Conservation (phyloP, 768 basidiomycete genomes). For the Leucocoprinus leucothites region DNA sequence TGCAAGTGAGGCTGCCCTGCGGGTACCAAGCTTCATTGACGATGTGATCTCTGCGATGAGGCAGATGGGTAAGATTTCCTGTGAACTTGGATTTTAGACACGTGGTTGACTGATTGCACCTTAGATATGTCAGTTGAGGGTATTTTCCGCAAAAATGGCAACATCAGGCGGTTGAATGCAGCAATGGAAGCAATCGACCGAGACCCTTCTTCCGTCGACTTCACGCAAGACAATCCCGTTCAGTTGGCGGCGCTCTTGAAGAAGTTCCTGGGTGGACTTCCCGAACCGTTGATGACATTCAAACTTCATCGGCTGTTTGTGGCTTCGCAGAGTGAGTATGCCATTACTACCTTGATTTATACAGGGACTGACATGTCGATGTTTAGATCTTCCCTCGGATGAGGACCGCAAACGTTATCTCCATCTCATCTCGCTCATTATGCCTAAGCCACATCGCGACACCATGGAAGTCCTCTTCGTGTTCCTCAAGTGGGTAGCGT, state of each 20-base stretch:
- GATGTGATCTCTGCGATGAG: slow-evolving; percentile 98
- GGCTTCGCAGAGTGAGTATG: slow-evolving; percentile 76
- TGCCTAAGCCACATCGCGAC: slow-evolving; percentile 94
- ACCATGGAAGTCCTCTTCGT: slow-evolving; percentile 98
- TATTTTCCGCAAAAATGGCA: slow-evolving; percentile 97
- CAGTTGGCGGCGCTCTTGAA: slow-evolving; percentile 96
- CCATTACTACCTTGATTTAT: background rate
- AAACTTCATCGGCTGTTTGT: slow-evolving; percentile 88
- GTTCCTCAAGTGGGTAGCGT: slow-evolving; percentile 99
- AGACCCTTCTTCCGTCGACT: slow-evolving; percentile 89
- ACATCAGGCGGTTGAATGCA: slow-evolving; percentile 90
- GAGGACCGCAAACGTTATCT: slow-evolving; percentile 80
- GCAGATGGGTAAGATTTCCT: slow-evolving; percentile 78
- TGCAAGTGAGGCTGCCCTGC: slow-evolving; percentile 76
- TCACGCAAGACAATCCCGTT: slow-evolving; percentile 93
- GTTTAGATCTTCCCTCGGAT: slow-evolving; percentile 64
- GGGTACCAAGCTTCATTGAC: slow-evolving; percentile 97
- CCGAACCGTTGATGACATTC: slow-evolving; percentile 94
- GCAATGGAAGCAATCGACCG: slow-evolving; percentile 91
- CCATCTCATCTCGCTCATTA: slow-evolving; percentile 79
- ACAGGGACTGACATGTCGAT: slow-evolving; percentile 7
- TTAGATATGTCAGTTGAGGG: slow-evolving; percentile 99
- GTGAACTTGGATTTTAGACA: slow-evolving; percentile 1
- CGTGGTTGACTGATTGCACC: slow-evolving; percentile 8
- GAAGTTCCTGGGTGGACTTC: slow-evolving; percentile 94